Percentiles rank a stretch among this genome's conserved stretches.
These are phyloP conservation scores for barley (Hordeum vulgare) DNA, from an alignment of 176 grass and related monocot species.

Conservation along the genomic window DNA sequence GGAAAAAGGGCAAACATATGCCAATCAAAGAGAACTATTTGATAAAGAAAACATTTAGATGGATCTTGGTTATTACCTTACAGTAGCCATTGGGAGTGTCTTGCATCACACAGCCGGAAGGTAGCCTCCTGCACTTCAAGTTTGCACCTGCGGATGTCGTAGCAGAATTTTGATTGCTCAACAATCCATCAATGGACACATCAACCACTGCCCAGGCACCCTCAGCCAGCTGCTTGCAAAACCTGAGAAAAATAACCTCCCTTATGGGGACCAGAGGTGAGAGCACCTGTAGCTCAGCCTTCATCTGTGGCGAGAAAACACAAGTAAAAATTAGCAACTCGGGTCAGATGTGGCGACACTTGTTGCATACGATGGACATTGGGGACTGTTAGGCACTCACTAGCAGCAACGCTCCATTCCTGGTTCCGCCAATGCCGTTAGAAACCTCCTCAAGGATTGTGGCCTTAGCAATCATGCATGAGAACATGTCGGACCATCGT, in stretches of 20 bases:
- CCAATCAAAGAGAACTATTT: background rate
- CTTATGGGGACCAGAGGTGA: constrained; percentile 82
- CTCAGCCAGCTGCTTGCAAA: constrained; percentile 81
- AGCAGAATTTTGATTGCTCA: constrained; percentile 46
- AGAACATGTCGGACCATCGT: constrained; percentile 93
- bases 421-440: constrained; percentile 62
- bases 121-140: constrained; percentile 63
- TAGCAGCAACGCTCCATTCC: constrained; percentile 79
- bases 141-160: constrained; percentile 28
- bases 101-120: constrained; percentile 88
- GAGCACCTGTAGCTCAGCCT: constrained; percentile 89
- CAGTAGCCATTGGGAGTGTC: constrained; percentile 89
- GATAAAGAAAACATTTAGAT: background rate
- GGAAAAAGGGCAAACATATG: background rate
- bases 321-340: background rate
- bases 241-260: constrained; percentile 80
- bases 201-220: constrained; percentile 84
- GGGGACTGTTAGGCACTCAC: constrained; percentile 43
- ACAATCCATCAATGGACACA: constrained; percentile 66
- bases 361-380: background rate
- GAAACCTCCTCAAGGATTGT: constrained; percentile 73
- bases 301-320: constrained; percentile 55
- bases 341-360: background rate
- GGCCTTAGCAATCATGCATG: constrained; percentile 76
- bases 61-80: constrained; percentile 45